Base-by-base conservation (phyloP, 1,284 basidiomycete species). In the Fomitopsis pinicola region DNA sequence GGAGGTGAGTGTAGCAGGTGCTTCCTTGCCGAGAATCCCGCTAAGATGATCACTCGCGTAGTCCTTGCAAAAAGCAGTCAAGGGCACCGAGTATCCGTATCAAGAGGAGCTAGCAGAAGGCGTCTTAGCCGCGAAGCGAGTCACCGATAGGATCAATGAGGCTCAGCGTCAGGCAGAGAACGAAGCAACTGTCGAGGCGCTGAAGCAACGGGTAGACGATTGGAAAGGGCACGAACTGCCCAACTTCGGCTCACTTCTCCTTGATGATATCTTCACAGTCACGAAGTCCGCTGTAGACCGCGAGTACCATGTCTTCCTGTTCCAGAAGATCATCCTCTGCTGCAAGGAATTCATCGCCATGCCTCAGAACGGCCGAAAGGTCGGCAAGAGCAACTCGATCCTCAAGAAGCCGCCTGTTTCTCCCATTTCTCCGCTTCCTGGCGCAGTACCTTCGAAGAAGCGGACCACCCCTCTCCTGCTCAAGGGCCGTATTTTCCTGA, bases 221-320 rank as follows among this genome's bases (percentile, higher is more conserved):
- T 99, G 97, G 97, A 99, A 99, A 75, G 97, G 97, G 6, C 97
- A 99, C 77, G 93, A 97, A 71, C 83, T 98, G 48, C 87, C 88
- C 67, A 92, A 94, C 68, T 99, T 99, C 68, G 97, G 97, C 63
- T 86, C 91, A 64, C 87, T 99, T 53, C 82, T 97, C 42, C 86
- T 98, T 26, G 95, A 98, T 72, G 97, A 98, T 73, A 85, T 95
- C 62, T 99, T 99, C 76, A 88, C 91, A 64, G 97, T 99, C 59
- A 95, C 93, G 68, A 99, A 99, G 78, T 93, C 91, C 63, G 95
- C 97, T 64, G 93, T 95, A 68, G 95, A 98, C 73, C 85, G 97
- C 67, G 97, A 99, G 74, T 99, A 99, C 72, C 95, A 97, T 71
- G 96, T 99, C 61, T 99, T 98, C 81, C 81, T 99, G 40, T 99